Evolutionary conservation across 305 asterid species (phyloP), one percentile per base, ranked within the genome.

Genomic region (Nicotiana rustica): DNA sequence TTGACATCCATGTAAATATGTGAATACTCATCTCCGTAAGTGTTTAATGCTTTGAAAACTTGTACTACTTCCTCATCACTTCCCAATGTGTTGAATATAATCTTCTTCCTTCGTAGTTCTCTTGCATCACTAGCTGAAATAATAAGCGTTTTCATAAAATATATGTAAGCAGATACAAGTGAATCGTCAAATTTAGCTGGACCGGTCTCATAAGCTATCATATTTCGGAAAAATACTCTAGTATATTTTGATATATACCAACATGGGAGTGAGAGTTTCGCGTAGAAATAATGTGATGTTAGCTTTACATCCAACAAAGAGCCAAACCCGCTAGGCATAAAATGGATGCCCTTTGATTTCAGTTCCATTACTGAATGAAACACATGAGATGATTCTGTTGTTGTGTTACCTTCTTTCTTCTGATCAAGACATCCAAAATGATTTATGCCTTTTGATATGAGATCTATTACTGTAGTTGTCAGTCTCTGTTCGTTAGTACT

Each of bases 311-410:
- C 62, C 61, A 3, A 82, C 47, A 84, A 8, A 38, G 86, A 81
- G 15, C 67, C 0, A 3, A 77, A 10, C 5, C 31, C 44, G 8
- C 62, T 15, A 56, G 62, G 62, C 7, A 4, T 9, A 67, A 86
- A 84, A 18, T 68, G 69, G 47, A 89, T 85, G 10, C 92, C 90
- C 82, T 85, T 89, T 2, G 84, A 85, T 78, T 86, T 85, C 6
- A 88, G 85, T 3, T 85, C 84, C 4, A 83, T 85, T 3, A 81
- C 88, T 0, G 88, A 83, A 5, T 81, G 81, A 67, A 79, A 82
- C 1, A 49, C 81, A 35, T 21, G 79, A 77, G 17, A 10, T 41
- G 79, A 33, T 59, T 14, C 17, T 52, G 17, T 52, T 41, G 2
- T 4, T 14, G 5, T 33, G 62, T 3, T 0, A 18, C 12, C 29